phyloP scores from a whole-genome alignment of 2,329 filamentous ascomycete species.

The Monosporascus sp. region DNA sequence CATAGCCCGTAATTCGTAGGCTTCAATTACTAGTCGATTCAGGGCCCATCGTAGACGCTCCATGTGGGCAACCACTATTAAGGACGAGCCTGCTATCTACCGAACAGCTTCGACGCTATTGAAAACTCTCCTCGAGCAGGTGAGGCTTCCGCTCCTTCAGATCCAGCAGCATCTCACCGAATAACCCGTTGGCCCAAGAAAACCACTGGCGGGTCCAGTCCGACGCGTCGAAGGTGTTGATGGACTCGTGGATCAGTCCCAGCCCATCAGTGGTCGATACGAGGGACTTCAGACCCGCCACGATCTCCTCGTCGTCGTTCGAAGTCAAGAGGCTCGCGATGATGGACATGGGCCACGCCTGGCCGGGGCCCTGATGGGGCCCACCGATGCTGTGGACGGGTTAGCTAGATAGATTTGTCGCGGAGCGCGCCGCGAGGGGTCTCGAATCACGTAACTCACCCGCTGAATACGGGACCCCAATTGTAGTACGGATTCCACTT shows the following conservation, averaged over 20 bases:
- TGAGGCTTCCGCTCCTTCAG: conserved; percentile 67
- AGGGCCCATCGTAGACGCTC: too few relatives aligned
- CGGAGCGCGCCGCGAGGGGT: neutral
- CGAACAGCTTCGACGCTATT: conserved; percentile 20
- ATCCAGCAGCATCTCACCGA: conserved; percentile 30
- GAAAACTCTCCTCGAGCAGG: conserved; percentile 48
- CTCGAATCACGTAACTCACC: conserved; percentile 29
- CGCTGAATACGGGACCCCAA: conserved; percentile 45
- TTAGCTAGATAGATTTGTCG: conserved; percentile 1
- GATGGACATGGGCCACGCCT: conserved; percentile 84
- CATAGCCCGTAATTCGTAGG: too few relatives aligned
- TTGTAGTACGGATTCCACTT: conserved; percentile 69
- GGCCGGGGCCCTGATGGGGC: conserved; percentile 54
- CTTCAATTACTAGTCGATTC: too few relatives aligned
- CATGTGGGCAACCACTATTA: too few relatives aligned
- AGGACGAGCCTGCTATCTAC: neutral
- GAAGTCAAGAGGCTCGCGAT: conserved; percentile 73
- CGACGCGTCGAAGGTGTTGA: conserved; percentile 31
- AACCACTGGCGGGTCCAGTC: conserved; percentile 37
- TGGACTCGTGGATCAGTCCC: conserved; percentile 38
- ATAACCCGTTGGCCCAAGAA: conserved; percentile 30
- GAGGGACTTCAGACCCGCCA: conserved; percentile 27
- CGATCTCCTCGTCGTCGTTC: conserved; percentile 27
- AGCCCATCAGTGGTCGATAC: conserved; percentile 26
- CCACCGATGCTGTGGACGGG: conserved; percentile 36